These are phyloP conservation scores for Sclerotinia sclerotiorum DNA, from an alignment of 2,329 filamentous ascomycete genomes.

Conservation along the genomic window DNA sequence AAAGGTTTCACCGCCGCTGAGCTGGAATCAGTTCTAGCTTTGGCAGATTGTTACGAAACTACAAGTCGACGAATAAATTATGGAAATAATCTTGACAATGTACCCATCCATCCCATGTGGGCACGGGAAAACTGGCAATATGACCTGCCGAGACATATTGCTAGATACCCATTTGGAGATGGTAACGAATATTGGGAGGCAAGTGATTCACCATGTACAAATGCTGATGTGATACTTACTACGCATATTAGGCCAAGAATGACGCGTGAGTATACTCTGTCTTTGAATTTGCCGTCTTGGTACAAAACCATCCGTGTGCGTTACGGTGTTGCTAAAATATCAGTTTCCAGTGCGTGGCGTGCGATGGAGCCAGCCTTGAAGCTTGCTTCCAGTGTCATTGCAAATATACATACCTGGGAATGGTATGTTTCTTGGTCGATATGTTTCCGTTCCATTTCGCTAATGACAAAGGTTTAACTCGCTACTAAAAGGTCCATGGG, in stretches of 20 bases:
- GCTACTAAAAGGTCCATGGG: neutral
- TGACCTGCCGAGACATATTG: neutral
- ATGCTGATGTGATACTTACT: neutral
- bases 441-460: neutral
- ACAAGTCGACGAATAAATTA: neutral
- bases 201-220: neutral
- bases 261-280: conserved; percentile 5
- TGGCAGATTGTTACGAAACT: conserved; percentile 2
- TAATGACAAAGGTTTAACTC: conserved; percentile 1
- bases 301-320: neutral
- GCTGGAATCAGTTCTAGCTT: conserved; percentile 6
- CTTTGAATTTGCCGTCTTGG: neutral
- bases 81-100: conserved; percentile 1
- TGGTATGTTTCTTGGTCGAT: neutral
- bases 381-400: neutral
- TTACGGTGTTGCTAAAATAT: neutral
- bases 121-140: neutral
- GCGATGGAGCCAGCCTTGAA: neutral
- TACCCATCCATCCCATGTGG: neutral
- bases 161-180: conserved; percentile 5
- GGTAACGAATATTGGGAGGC: conserved; percentile 17
- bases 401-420: conserved; percentile 4
- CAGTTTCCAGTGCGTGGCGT: neutral
- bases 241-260: neutral
- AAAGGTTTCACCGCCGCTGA: conserved; percentile 14